Conservation (phyloP, 495 filamentous ascomycete genomes). For the Letharia columbiana region DNA sequence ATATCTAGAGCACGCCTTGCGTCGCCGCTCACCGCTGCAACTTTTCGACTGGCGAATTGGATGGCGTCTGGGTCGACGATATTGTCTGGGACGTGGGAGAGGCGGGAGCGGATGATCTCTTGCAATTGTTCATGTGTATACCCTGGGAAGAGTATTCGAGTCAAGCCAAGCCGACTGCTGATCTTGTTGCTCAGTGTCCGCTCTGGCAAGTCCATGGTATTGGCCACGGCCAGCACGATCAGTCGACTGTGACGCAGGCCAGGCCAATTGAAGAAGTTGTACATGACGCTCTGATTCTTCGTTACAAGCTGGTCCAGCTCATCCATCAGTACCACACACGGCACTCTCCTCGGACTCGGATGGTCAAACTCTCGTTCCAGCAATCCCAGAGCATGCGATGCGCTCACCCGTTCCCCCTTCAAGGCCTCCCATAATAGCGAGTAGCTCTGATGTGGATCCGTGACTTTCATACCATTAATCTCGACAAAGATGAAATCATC, state of each 20-base stretch:
- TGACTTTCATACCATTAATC: constrained; percentile 99
- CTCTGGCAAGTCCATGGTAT: constrained; percentile 98
- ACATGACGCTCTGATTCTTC: constrained; percentile 97
- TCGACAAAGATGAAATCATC: constrained; percentile 99
- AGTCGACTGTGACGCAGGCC: constrained; percentile 78
- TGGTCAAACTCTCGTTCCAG: constrained; percentile 86
- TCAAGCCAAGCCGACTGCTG: constrained; percentile 78
- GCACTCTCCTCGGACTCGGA: constrained; percentile 79
- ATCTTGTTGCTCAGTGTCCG: constrained; percentile 97
- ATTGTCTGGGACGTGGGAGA: constrained; percentile 76
- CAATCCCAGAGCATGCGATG: constrained; percentile 82
- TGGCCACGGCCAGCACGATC: constrained; percentile 94
- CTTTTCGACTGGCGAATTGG: constrained; percentile 93
- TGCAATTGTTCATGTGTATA: constrained; percentile 98
- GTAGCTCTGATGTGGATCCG: constrained; percentile 95
- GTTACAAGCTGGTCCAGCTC: constrained; percentile 98
- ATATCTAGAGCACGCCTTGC: constrained; percentile 91
- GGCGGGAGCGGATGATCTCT: constrained; percentile 85
- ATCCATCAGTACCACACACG: constrained; percentile 98
- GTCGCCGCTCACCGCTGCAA: constrained; percentile 92
- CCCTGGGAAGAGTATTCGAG: constrained; percentile 90
- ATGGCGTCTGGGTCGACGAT: constrained; percentile 91
- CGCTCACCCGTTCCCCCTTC: constrained; percentile 84
- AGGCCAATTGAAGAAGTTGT: constrained; percentile 99
- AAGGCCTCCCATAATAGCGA: constrained; percentile 92